Evolutionary conservation across 1,139 yeast species (phyloP), one percentile per base, ranked within the genome.

Genomic region (Yamadazyma mexicana): DNA sequence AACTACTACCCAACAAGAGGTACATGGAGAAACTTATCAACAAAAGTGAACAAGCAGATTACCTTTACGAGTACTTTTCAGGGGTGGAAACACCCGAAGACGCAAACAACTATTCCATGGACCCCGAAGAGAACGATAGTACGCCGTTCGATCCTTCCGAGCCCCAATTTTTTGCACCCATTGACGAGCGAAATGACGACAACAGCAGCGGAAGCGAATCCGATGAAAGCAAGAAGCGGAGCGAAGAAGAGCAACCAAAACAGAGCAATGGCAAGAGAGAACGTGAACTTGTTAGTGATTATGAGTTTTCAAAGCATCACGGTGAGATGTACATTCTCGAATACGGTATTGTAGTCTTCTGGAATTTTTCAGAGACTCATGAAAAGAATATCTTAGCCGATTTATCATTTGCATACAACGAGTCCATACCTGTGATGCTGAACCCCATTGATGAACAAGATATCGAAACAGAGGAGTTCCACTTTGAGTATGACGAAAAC

Each of bases 341-440:
- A 40, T 92, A 92, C 56, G 98, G 98, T 12, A 95, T 92, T 17
- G 88, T 92, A 15, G 98, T 92, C 12, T 91, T 92, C 56, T 92
- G 98, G 98, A 92, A 92, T 58, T 89, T 92, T 51, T 83, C 94
- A 2, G 97, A 89, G 56, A 73, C 79, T 9, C 97, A 92, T 55
- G 98, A 92, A 56, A 89, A 91, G 66, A 92, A 91, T 52, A 81
- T 92, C 12, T 73, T 92, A 43, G 98, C 98, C 0, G 98, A 92
- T 58, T 71, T 92, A 49, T 86, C 92, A 14, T 88, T 91, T 67
- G 91, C 76, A 34, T 43, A 40, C 38, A 73, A 64, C 37, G 61
- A 58, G 35, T 55, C 69, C 3, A 59, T 56, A 16, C 69, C 79
- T 1, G 64, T 91, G 27, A 76, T 87, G 26, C 69, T 85, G 4